Evolutionary conservation across 2,329 filamentous ascomycete species (phyloP).

Genomic region (Aureobasidium mangrovei): DNA sequence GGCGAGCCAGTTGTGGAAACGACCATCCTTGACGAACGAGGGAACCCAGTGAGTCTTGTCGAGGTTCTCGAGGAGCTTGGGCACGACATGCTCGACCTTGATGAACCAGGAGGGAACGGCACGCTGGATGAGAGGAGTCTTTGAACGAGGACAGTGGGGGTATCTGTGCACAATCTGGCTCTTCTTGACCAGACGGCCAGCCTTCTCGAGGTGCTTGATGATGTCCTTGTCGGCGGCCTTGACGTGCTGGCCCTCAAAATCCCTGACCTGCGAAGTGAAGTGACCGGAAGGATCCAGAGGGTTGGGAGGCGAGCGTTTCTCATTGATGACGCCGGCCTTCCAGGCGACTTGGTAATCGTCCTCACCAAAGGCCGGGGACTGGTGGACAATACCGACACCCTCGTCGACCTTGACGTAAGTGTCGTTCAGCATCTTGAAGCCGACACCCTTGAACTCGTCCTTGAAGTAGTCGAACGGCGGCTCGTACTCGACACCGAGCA

Average conservation of each 20-base stretch:
- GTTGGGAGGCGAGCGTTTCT: slow-evolving; percentile 72
- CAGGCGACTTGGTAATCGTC: slow-evolving; percentile 86
- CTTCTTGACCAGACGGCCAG: slow-evolving; percentile 70
- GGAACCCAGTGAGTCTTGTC: slow-evolving; percentile 89
- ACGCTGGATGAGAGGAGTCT: slow-evolving; percentile 86
- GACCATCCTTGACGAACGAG: slow-evolving; percentile 78
- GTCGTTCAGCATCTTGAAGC: slow-evolving; percentile 74
- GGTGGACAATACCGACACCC: slow-evolving; percentile 90
- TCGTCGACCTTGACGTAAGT: slow-evolving; percentile 82
- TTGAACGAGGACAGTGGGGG: slow-evolving; percentile 89
- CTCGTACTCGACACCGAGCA: slow-evolving; percentile 82
- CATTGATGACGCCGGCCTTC: slow-evolving; percentile 66
- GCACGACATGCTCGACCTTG: slow-evolving; percentile 72
- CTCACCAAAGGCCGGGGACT: slow-evolving; percentile 87
- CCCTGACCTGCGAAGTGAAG: slow-evolving; percentile 66
- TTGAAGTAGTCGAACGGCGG: slow-evolving; percentile 86
- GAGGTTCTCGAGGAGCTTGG: slow-evolving; percentile 83
- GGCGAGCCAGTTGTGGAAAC: slow-evolving; percentile 84
- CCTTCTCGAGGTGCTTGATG: slow-evolving; percentile 75
- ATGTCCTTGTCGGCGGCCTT: slow-evolving; percentile 90
- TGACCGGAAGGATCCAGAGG: slow-evolving; percentile 78
- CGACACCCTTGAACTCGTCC: slow-evolving; percentile 76
- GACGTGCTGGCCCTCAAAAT: slow-evolving; percentile 81
- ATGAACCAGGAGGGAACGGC: slow-evolving; percentile 95
- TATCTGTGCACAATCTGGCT: slow-evolving; percentile 86